A percentile compares a stretch with the other conserved stretches of the same genome.
These are phyloP conservation scores for Populus nigra DNA, from an alignment of 345 rosid genomes.

Conservation along the genomic window DNA sequence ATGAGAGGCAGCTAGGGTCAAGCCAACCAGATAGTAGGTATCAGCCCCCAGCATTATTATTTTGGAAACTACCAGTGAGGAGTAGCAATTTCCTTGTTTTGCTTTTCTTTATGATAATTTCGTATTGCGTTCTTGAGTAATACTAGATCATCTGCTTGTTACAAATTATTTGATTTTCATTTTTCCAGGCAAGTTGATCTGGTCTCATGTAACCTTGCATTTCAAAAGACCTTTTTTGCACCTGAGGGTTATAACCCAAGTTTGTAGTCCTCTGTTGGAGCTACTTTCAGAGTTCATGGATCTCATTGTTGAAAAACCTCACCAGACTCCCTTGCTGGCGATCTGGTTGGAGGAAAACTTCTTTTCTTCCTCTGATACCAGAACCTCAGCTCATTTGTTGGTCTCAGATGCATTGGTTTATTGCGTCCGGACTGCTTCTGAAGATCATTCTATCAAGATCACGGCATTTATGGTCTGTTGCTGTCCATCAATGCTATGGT, in stretches of 20 bases:
- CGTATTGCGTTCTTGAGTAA: not conserved
- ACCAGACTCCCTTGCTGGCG: not conserved
- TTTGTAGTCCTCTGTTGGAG: not conserved
- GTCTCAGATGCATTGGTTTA: not conserved
- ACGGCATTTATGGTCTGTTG: not conserved
- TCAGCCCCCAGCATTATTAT: not conserved
- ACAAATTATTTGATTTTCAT: too few species aligned
- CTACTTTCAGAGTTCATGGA: not conserved
- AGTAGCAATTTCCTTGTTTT: not conserved
- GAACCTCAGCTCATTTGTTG: too few species aligned
- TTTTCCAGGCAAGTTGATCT: not conserved
- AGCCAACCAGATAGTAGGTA: not conserved
- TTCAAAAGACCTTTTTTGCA: not conserved
- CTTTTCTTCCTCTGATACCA: not conserved
- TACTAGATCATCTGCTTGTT: too few species aligned
- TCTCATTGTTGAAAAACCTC: not conserved
- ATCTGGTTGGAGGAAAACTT: not conserved
- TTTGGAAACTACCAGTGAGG: not conserved
- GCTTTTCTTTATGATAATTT: not conserved
- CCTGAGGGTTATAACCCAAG: not conserved
- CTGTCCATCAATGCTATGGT: not conserved
- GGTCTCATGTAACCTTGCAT: not conserved
- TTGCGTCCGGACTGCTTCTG: not conserved
- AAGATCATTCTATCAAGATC: not conserved
- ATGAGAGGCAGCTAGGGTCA: not conserved